These are phyloP conservation scores for Blastobotrys peoriensis DNA, from an alignment of 805 yeast species.

Conservation along the genomic window DNA sequence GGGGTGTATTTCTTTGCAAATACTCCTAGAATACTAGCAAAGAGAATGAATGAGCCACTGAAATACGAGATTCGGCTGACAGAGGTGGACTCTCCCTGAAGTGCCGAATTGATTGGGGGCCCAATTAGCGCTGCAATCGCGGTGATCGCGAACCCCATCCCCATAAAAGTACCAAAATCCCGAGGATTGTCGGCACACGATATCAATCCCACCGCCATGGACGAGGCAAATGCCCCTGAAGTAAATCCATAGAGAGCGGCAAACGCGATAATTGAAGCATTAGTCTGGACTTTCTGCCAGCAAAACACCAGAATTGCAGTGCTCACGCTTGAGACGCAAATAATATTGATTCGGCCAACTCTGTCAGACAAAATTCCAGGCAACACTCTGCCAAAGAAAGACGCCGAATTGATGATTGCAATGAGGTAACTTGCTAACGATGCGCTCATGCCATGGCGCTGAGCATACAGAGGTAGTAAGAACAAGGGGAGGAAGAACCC, in stretches of 20 bases:
- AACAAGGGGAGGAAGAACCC: conserved; percentile 44
- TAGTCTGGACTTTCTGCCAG: neutral
- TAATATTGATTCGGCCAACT: conserved; percentile 49
- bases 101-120: neutral
- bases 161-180: neutral
- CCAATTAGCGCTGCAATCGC: neutral
- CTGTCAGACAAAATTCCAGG: conserved; percentile 42
- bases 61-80: neutral
- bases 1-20: no score
- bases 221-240: conserved; percentile 49
- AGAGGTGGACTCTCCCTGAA: no score
- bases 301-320: conserved; percentile 29
- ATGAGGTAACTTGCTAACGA: conserved; percentile 41
- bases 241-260: conserved; percentile 48
- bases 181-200: neutral
- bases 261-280: conserved; percentile 39
- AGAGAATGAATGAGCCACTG: neutral
- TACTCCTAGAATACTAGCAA: neutral
- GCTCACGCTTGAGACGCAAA: conserved; percentile 33
- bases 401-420: conserved; percentile 38
- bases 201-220: conserved; percentile 53
- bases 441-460: conserved; percentile 39
- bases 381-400: conserved; percentile 40
- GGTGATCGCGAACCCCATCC: neutral
- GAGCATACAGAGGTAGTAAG: conserved; percentile 48